A percentile compares a stretch with the other conserved stretches of the same genome.
These are phyloP conservation scores for Royoungia palumana DNA, from an alignment of 768 basidiomycete species.

Conservation along the genomic window DNA sequence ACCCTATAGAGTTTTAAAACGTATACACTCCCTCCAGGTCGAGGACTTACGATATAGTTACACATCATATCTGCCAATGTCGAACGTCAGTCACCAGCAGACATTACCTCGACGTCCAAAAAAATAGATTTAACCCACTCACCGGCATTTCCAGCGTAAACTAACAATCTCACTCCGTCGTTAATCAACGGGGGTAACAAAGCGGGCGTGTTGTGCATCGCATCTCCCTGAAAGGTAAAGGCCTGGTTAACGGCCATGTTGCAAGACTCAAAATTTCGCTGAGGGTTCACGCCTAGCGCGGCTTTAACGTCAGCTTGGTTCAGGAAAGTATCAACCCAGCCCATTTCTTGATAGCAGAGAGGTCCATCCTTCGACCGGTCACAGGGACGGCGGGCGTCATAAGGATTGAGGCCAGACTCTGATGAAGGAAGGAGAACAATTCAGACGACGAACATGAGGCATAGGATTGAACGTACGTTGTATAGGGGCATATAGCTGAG, in stretches of 20 bases:
- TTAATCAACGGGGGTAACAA: slow-evolving; percentile 80
- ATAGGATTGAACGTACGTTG: slow-evolving; percentile 47
- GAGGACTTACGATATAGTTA: slow-evolving; percentile 62
- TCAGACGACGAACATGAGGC: neutral
- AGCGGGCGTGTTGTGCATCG: slow-evolving; percentile 75
- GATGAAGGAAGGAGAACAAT: neutral
- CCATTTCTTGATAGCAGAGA: slow-evolving; percentile 76
- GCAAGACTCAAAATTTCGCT: slow-evolving; percentile 63
- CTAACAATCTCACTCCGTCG: slow-evolving; percentile 76
- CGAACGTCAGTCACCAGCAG: slow-evolving; percentile 10
- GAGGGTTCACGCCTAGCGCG: slow-evolving; percentile 69
- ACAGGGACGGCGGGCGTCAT: slow-evolving; percentile 79
- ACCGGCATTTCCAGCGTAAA: slow-evolving; percentile 89
- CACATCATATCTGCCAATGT: slow-evolving; percentile 73
- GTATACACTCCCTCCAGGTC: neutral
- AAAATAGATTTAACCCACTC: slow-evolving; percentile 20
- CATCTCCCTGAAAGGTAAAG: slow-evolving; percentile 81
- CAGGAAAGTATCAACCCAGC: slow-evolving; percentile 87
- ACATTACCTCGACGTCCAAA: neutral
- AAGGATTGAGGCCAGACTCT: slow-evolving; percentile 82
- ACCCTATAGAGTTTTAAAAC: slow-evolving; percentile 41
- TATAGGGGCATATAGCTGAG: slow-evolving; percentile 67
- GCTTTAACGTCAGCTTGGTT: slow-evolving; percentile 75
- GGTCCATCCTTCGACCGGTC: slow-evolving; percentile 66
- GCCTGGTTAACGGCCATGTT: slow-evolving; percentile 78